phyloP scores from a whole-genome alignment of 1,284 basidiomycete genomes.

The Sphagnurus paluster region DNA sequence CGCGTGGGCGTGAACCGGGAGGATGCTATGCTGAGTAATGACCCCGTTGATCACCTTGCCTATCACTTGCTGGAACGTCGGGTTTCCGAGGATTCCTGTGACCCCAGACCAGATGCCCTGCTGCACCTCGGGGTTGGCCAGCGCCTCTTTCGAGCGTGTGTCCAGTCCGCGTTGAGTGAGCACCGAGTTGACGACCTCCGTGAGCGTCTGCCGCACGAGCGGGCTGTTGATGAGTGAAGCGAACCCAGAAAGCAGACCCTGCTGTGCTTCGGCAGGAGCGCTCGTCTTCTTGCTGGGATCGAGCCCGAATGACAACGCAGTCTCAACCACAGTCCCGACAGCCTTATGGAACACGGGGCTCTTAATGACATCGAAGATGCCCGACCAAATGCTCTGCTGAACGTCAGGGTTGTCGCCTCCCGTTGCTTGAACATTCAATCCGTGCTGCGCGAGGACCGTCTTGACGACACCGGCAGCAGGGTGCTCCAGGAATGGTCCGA shows the following conservation, averaged over 20 bases:
- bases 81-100: too few relatives aligned
- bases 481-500: background rate
- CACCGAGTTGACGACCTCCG: background rate
- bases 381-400: background rate
- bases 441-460: background rate
- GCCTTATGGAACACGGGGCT: background rate
- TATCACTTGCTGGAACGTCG: too few relatives aligned
- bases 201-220: background rate
- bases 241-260: conserved; percentile 1
- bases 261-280: background rate
- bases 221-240: background rate
- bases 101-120: too few relatives aligned
- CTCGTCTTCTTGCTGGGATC: background rate
- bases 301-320: background rate
- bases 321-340: background rate
- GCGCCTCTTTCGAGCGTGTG: too few relatives aligned
- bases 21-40: too few relatives aligned
- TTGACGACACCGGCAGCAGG: background rate
- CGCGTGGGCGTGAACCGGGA: too few relatives aligned
- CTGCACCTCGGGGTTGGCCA: too few relatives aligned
- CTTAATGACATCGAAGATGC: background rate
- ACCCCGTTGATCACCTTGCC: too few relatives aligned
- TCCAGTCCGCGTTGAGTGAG: too few relatives aligned
- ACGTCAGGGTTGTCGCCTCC: background rate
- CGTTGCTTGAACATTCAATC: background rate